phyloP scores from a whole-genome alignment of 768 basidiomycete species.

The Erythrobasidium yunnanense region DNA sequence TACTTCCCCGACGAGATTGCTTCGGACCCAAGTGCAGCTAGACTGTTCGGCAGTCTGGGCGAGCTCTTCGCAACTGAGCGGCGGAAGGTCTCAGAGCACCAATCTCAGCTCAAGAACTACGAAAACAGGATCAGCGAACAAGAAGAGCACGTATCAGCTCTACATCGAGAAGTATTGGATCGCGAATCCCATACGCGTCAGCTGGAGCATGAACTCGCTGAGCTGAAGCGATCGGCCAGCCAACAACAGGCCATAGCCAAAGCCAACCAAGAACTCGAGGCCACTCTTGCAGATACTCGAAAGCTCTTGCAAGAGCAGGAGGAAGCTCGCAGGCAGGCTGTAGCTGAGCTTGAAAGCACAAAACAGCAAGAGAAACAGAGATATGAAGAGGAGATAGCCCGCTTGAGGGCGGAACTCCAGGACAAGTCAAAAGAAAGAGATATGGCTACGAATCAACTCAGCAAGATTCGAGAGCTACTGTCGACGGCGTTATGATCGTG shows the following conservation, averaged over 20 bases:
- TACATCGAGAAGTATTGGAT: neutral
- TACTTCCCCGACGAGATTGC: conserved; percentile 12
- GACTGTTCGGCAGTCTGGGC: conserved; percentile 22
- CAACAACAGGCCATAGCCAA: neutral
- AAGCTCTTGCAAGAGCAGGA: neutral
- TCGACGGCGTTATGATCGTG: too few relatives aligned
- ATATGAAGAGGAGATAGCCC: neutral
- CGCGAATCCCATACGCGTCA: neutral
- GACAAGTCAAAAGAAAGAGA: neutral
- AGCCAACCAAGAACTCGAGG: neutral
- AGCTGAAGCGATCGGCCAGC: neutral
- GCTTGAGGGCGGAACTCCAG: neutral
- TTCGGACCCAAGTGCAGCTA: conserved; percentile 16
- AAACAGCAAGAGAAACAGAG: neutral
- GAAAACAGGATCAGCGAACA: neutral
- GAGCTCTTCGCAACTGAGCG: conserved; percentile 11
- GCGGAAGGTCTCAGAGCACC: neutral
- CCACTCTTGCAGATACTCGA: neutral
- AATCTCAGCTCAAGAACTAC: neutral
- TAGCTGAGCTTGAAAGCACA: too few relatives aligned
- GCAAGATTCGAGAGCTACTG: neutral
- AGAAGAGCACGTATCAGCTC: neutral
- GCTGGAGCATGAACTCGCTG: neutral
- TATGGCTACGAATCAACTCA: neutral
- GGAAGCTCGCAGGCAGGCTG: too few relatives aligned